phyloP scores from a whole-genome alignment of 2,329 filamentous ascomycete genomes.

The Alternaria hordeiaustralica region DNA sequence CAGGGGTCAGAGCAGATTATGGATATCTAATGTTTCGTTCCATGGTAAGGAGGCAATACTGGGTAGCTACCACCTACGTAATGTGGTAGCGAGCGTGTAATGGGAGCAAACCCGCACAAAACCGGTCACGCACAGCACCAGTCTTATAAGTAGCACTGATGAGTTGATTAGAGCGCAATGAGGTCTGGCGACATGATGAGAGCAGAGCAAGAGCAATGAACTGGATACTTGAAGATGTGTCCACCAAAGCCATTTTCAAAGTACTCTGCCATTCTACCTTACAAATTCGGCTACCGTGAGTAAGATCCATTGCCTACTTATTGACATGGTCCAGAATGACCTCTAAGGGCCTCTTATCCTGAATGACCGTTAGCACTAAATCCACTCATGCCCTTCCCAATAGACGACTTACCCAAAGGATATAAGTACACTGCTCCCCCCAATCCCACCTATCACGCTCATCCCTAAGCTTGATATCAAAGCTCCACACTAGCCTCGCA shows the following conservation, averaged over 20 bases:
- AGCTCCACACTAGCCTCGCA: slow-evolving; percentile 49
- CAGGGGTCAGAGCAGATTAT: neutral
- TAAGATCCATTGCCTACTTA: neutral
- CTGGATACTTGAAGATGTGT: neutral
- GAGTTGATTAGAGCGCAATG: neutral
- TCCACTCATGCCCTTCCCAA: neutral
- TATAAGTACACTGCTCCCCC: slow-evolving; percentile 30
- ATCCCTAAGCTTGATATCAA: slow-evolving; percentile 38
- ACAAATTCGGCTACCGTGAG: neutral
- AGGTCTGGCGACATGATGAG: neutral
- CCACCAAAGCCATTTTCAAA: neutral
- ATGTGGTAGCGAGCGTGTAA: neutral
- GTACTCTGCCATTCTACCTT: neutral
- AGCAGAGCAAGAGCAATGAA: neutral
- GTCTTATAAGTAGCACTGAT: neutral
- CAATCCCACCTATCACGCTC: slow-evolving; percentile 24
- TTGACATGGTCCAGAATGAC: neutral
- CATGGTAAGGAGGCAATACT: no score
- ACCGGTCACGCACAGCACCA: neutral
- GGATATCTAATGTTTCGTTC: no score
- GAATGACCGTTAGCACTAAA: neutral
- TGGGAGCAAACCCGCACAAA: neutral
- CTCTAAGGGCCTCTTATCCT: slow-evolving; percentile 9
- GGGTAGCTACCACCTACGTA: neutral
- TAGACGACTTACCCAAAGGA: slow-evolving; percentile 25